Base-by-base conservation (phyloP, 2,329 filamentous ascomycete species). In the Trichoderma simmonsii region DNA sequence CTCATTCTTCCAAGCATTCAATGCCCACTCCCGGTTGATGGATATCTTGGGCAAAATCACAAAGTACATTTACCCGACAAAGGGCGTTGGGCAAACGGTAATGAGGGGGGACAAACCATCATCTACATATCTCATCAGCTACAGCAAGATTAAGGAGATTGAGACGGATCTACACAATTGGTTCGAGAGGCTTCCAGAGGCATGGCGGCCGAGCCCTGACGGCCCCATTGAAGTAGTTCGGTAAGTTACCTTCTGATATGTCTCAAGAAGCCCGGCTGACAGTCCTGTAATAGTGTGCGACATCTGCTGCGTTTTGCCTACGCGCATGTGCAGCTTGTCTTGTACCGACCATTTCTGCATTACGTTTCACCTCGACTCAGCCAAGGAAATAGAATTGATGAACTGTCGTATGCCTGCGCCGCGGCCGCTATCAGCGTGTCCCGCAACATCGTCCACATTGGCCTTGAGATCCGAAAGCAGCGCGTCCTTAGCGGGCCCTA, bases 271-370 rank as follows among this genome's bases (percentile, higher is more conserved):
- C 3, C 9, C 24, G n/a, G 51, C 65, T 70, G 32, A 72, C n/a
- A 2, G 26, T 12, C 21, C 7, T 15, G 11, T 11, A 1, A 24
- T 67, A 88, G 87, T 11, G 86, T 90, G n/a, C 92, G 93, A 73
- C 93, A 94, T 74, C 84, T 95, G 28, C 84, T 96, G 24, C 87
- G 93, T 43, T 91, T 96, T 80, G 89, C 91, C n/a, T 95, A 93
- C 78, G 92, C 92, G 2, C 92, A 95, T 77, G 92, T 94, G 6
- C 93, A 95, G 78, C 90, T 96, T 80, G 90, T 96, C 77, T 83
- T 96, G 2, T 96, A 96, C 77, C 86, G 93, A 21, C 93, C 93
- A 0, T 96, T 96, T 79, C 83, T 96, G 14, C 93, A 96, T 79
- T 96, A 95, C 75, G 90, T 94, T 18, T 94, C 93, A 8, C 89